Conservation (phyloP, 2,329 filamentous ascomycete species). For the Aspergillus melleus region DNA sequence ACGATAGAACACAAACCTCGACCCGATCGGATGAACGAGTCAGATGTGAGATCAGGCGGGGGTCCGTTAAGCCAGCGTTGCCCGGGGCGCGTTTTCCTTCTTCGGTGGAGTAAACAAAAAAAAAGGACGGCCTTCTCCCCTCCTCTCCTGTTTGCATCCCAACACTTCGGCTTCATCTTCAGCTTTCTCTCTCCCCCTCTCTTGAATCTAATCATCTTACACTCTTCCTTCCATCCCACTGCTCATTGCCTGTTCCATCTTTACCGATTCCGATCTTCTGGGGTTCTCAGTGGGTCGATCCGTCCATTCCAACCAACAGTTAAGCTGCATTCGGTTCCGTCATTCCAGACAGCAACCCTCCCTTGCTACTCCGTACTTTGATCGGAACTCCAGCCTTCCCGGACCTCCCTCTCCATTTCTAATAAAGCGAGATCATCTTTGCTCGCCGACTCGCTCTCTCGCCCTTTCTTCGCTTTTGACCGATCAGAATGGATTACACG, state of each 20-base stretch:
- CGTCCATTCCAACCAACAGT: conserved; percentile 20
- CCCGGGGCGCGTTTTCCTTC: conserved; percentile 11
- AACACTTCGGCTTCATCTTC: too few species aligned
- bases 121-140: conserved; percentile 2
- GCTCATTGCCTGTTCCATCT: neutral
- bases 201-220: neutral
- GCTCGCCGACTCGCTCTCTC: conserved; percentile 6
- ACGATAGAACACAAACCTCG: neutral
- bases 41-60: conserved; percentile 9
- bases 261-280: conserved; percentile 20
- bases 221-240: neutral
- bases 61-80: conserved; percentile 14
- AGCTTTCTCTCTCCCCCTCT: neutral
- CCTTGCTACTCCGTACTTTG: conserved; percentile 17
- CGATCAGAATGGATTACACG: conserved; percentile 51
- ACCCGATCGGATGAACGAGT: conserved; percentile 4
- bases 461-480: neutral
- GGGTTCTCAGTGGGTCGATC: conserved; percentile 22
- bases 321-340: conserved; percentile 28
- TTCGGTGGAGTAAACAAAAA: conserved; percentile 20
- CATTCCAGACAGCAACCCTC: conserved; percentile 34
- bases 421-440: neutral
- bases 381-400: conserved; percentile 23
- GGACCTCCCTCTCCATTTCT: conserved; percentile 13
- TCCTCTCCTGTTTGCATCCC: neutral